Evolutionary conservation across 2,329 filamentous ascomycete genomes (phyloP).

Genomic region (Tothia fuscella): DNA sequence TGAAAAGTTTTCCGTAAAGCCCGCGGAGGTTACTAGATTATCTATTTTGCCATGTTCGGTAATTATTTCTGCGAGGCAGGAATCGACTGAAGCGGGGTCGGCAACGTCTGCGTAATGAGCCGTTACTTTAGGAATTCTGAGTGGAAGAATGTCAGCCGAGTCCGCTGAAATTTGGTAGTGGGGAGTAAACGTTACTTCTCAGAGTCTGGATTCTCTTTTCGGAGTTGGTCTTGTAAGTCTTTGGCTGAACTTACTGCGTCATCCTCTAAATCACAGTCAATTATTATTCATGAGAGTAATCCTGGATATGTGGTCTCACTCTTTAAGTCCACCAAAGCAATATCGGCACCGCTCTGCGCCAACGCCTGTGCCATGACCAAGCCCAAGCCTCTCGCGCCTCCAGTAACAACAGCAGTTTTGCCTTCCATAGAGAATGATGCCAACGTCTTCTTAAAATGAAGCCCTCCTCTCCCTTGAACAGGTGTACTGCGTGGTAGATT

Average conservation of each 20-base stretch:
- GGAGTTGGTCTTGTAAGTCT: conserved; percentile 63
- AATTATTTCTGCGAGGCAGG: conserved; percentile 59
- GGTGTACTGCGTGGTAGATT: conserved; percentile 60
- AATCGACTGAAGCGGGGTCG: conserved; percentile 63
- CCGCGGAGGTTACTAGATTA: conserved; percentile 87
- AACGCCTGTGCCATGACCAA: conserved; percentile 89
- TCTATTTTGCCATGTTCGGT: conserved; percentile 70
- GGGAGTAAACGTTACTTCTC: conserved; percentile 41
- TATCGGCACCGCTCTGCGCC: conserved; percentile 74
- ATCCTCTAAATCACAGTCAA: conserved; percentile 46
- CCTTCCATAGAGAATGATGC: conserved; percentile 78
- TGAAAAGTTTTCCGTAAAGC: conserved; percentile 92
- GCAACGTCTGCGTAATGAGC: conserved; percentile 86
- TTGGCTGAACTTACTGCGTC: conserved; percentile 69
- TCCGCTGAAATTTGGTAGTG: background rate
- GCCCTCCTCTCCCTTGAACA: conserved; percentile 63
- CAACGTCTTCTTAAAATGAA: conserved; percentile 75
- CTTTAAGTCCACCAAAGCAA: conserved; percentile 91
- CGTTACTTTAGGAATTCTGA: conserved; percentile 60
- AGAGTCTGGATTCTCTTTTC: conserved; percentile 65
- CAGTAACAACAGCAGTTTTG: conserved; percentile 75
- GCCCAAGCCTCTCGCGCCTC: conserved; percentile 78
- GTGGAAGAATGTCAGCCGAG: background rate
- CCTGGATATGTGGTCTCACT: conserved; percentile 41
- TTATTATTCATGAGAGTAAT: background rate